A percentile compares a stretch with the other conserved stretches of the same genome.
Evolutionary conservation across 2,329 filamentous ascomycete genomes (phyloP).

Genomic region (Ophiostoma quercus): DNA sequence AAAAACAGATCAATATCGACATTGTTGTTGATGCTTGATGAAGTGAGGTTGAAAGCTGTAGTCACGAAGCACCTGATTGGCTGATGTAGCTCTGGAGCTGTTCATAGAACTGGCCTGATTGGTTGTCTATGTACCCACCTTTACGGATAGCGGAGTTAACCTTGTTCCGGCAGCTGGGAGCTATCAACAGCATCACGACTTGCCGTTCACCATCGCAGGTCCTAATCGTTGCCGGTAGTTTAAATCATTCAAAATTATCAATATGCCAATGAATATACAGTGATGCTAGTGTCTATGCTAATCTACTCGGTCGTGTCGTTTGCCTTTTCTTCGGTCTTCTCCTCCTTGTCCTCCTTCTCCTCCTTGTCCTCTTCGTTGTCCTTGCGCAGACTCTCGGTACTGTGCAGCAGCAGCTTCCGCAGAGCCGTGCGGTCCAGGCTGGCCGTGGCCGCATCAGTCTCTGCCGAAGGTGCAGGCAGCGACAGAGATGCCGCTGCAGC

Average conservation of each 20-base stretch:
- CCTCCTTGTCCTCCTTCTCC: background rate
- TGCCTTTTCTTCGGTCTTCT: background rate
- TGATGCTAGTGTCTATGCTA: conserved; percentile 14
- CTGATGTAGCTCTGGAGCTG: too few relatives aligned
- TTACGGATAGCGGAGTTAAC: too few relatives aligned
- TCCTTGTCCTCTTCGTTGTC: conserved; percentile 32
- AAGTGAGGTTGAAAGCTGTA: too few relatives aligned
- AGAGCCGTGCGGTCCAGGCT: conserved; percentile 36
- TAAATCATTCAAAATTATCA: background rate
- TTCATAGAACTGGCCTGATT: too few relatives aligned
- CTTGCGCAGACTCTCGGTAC: conserved; percentile 46
- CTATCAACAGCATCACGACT: too few relatives aligned
- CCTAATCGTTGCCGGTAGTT: background rate
- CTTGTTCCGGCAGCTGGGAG: too few relatives aligned
- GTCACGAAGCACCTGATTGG: too few relatives aligned
- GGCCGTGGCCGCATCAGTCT: conserved; percentile 24
- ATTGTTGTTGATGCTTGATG: too few relatives aligned
- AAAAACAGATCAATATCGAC: too few relatives aligned
- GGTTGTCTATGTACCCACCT: too few relatives aligned
- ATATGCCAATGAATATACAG: background rate
- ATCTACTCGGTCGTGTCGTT: background rate
- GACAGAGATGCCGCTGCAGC: conserved; percentile 24
- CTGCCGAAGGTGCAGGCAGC: conserved; percentile 17
- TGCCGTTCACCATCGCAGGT: background rate
- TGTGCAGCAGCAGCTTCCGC: conserved; percentile 43